These are phyloP conservation scores for Cyberlindnera euphorbiiphila DNA, from an alignment of 805 yeast species.

Conservation along the genomic window DNA sequence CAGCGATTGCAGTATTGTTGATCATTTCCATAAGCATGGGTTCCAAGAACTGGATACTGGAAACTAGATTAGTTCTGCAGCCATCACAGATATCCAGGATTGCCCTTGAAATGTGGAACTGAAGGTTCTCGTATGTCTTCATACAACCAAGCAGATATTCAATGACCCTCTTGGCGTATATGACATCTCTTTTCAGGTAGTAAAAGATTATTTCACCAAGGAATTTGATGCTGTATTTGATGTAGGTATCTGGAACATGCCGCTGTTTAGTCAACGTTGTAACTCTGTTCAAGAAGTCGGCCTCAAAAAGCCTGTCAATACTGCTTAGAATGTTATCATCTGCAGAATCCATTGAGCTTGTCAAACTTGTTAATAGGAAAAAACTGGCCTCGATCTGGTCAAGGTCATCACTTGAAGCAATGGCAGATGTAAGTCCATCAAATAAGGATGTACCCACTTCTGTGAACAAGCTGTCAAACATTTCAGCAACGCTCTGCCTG, in stretches of 20 bases:
- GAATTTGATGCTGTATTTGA: constrained; percentile 51
- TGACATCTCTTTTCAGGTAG: constrained; percentile 45
- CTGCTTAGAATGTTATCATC: constrained; percentile 20
- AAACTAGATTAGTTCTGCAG: constrained; percentile 40
- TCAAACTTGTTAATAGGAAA: constrained; percentile 52
- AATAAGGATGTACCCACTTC: constrained; percentile 54
- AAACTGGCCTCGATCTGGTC: constrained; percentile 58
- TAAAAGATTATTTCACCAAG: constrained; percentile 59
- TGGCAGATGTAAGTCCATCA: constrained; percentile 37
- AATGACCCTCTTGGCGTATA: constrained; percentile 47
- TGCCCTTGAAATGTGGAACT: constrained; percentile 47
- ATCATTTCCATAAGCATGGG: constrained; percentile 45
- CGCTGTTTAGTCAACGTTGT: constrained; percentile 16
- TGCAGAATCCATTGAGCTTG: constrained; percentile 39
- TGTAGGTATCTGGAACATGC: constrained; percentile 22
- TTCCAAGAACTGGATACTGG: constrained; percentile 46
- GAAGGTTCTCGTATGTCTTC: constrained; percentile 25
- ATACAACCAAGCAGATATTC: constrained; percentile 48
- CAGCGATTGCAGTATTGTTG: constrained; percentile 34
- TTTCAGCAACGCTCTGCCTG: constrained; percentile 72
- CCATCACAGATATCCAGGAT: constrained; percentile 55
- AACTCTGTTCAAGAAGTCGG: constrained; percentile 27
- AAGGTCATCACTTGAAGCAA: constrained; percentile 28
- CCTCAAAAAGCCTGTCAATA: constrained; percentile 28
- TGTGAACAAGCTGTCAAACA: constrained; percentile 68